These are phyloP conservation scores for Rhododendron henanense DNA, from an alignment of 148 eudicot genomes.

Conservation along the genomic window DNA sequence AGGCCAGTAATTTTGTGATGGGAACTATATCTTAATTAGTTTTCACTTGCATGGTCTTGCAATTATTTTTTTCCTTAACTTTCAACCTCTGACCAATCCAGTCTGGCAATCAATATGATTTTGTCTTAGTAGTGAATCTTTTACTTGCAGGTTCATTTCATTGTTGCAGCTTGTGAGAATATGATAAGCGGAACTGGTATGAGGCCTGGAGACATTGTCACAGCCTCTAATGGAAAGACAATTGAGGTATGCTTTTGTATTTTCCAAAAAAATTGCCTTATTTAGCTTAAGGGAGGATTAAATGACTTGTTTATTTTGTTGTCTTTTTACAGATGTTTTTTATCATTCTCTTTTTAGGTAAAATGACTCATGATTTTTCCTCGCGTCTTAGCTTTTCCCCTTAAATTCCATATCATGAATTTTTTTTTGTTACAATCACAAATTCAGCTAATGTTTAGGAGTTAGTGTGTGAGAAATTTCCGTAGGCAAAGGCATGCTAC, in stretches of 20 bases:
- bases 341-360: not conserved
- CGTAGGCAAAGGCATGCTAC: not conserved
- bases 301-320: not conserved
- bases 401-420: not conserved
- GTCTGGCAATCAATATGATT: not conserved
- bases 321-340: not conserved
- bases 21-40: not conserved
- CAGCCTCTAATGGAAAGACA: slow-evolving; percentile 99
- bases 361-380: not conserved
- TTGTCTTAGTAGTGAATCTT: not conserved
- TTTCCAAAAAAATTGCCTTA: not conserved
- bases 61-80: not conserved
- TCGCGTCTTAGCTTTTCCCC: not conserved
- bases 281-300: not conserved
- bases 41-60: not conserved
- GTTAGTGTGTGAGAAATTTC: not conserved
- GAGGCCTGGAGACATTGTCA: slow-evolving; percentile 95
- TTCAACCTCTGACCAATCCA: not conserved
- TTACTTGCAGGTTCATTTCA: slow-evolving; percentile 82
- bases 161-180: slow-evolving; percentile 98
- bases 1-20: slow-evolving; percentile 40
- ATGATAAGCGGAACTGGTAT: slow-evolving; percentile 99
- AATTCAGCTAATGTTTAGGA: not conserved
- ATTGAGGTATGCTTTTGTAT: slow-evolving; percentile 63
- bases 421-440: not conserved